Evolutionary conservation across 2,329 filamentous ascomycete species (phyloP), one percentile per base, ranked within the genome.

Genomic region (Saccharata proteae): DNA sequence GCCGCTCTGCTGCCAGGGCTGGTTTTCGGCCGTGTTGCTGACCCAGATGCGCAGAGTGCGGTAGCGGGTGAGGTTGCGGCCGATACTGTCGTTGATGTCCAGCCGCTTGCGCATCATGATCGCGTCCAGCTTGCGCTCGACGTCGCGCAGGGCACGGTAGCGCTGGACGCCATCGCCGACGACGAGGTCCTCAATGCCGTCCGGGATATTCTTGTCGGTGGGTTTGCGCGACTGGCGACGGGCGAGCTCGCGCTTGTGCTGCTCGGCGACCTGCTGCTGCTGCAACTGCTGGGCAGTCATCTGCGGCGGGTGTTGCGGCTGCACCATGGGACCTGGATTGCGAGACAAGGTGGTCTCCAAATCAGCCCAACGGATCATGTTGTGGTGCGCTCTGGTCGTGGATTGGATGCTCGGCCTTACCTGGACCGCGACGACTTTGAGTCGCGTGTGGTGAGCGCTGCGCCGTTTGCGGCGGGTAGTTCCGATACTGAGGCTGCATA

Each of bases 21-120:
- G 90, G 49, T 90, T 83, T 55, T 94, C 84, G 19, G 79, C 84
- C 1, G 85, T 93, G 57, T 98, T 98, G 47, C 77, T 86, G 47
- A 98, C 77, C 85, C 85, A 96, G 40, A 98, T 72, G 39, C 88
- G 80, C 56, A 98, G 66, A 3, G 84, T 93, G 49, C 79, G 81
- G 55, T 78, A 80, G 43, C 81, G 74, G 71, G 82, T 90, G 38
- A 74, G 66, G 38, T 77, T 78, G 41, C 78, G 74, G 51, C 73
- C 80, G 32, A 83, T 72, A 25, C 75, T 77, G 52, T 96, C 88
- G 40, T 83, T 73, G 40, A 94, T 78, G 51, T 98, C 90, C 39
- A 98, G 62, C 39, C 86, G 72, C 64, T 98, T 98, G 49, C 88
- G 77, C 55, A 90, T 86, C 69, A 94, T 92, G 12, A 83, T 81